phyloP scores from a whole-genome alignment of 148 eudicot species.

The Pharnaceum exiguum region DNA sequence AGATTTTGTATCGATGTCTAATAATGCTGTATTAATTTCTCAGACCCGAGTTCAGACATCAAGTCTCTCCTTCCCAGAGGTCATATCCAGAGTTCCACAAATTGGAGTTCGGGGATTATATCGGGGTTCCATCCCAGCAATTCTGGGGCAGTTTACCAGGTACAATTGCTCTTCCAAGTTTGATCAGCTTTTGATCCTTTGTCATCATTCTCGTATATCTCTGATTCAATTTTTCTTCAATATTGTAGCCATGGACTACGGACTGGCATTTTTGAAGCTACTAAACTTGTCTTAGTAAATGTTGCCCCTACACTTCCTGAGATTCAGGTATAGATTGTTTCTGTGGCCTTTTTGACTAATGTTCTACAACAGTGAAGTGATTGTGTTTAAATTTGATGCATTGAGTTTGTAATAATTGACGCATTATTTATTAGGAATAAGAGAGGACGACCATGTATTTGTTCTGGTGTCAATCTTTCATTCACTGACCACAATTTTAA shows the following conservation, averaged over 20 bases:
- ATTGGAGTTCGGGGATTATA: slow-evolving; percentile 79
- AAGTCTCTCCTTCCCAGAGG: slow-evolving; percentile 71
- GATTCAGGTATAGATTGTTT: slow-evolving; percentile 53
- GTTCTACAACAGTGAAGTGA: no score
- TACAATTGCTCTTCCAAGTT: slow-evolving; percentile 18
- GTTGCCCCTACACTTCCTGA: slow-evolving; percentile 81
- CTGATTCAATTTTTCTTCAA: slow-evolving; percentile 6
- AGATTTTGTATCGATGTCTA: slow-evolving; percentile 3
- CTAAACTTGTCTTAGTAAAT: slow-evolving; percentile 66
- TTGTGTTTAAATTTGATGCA: no score
- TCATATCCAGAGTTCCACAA: slow-evolving; percentile 75
- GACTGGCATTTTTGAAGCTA: slow-evolving; percentile 92
- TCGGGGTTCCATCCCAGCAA: slow-evolving; percentile 88
- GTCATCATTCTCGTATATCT: background rate
- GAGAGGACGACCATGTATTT: no score
- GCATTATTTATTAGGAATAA: no score
- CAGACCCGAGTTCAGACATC: slow-evolving; percentile 97
- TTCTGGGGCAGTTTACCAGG: slow-evolving; percentile 97
- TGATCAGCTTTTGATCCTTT: background rate
- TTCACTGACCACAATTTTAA: no score
- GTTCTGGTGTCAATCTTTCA: no score
- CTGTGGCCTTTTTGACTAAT: background rate
- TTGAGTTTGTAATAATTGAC: no score
- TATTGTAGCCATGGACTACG: slow-evolving; percentile 88
- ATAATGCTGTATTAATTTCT: slow-evolving; percentile 14